Percentiles rank a stretch among this genome's conserved stretches.
Evolutionary conservation across 768 basidiomycete species (phyloP).

Genomic region (Hygrocybe coccinea): DNA sequence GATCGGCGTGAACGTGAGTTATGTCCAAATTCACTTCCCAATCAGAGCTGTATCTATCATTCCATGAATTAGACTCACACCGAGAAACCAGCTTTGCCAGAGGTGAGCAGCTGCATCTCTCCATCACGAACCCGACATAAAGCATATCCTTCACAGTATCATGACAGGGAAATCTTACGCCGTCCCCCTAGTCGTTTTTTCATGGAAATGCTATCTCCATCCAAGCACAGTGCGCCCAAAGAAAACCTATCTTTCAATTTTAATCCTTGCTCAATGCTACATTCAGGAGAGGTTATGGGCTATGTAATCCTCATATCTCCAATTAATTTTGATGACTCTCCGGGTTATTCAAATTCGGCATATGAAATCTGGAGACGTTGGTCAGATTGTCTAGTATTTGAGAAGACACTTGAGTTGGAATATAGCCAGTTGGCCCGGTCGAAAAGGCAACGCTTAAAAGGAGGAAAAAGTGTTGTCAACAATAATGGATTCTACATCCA

Average conservation of each 20-base stretch:
- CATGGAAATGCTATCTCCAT: conserved; percentile 53
- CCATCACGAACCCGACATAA: not conserved
- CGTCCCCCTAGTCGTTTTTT: conserved; percentile 55
- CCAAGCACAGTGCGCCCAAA: conserved; percentile 48
- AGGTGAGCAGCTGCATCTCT: too few relatives aligned
- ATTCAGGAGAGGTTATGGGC: conserved; percentile 42
- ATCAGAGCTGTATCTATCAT: too few relatives aligned
- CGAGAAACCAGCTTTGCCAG: too few relatives aligned
- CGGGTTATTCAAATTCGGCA: conserved; percentile 38
- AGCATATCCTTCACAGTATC: conserved; percentile 40
- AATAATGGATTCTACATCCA: conserved; percentile 67
- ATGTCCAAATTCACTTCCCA: too few relatives aligned
- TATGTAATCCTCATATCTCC: conserved; percentile 62
- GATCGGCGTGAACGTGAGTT: too few relatives aligned
- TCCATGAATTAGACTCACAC: too few relatives aligned
- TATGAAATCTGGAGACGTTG: conserved; percentile 77
- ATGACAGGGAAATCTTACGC: conserved; percentile 57
- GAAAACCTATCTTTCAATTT: not conserved
- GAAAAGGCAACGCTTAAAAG: conserved; percentile 61
- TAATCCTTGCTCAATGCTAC: conserved; percentile 4
- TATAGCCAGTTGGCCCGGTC: conserved; percentile 58
- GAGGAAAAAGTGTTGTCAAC: conserved; percentile 75
- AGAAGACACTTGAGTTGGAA: conserved; percentile 61
- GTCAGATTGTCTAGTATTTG: conserved; percentile 80
- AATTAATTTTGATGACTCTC: conserved; percentile 30